Conservation (phyloP, 805 yeast species). For the Schwanniomyces pseudopolymorphus region DNA sequence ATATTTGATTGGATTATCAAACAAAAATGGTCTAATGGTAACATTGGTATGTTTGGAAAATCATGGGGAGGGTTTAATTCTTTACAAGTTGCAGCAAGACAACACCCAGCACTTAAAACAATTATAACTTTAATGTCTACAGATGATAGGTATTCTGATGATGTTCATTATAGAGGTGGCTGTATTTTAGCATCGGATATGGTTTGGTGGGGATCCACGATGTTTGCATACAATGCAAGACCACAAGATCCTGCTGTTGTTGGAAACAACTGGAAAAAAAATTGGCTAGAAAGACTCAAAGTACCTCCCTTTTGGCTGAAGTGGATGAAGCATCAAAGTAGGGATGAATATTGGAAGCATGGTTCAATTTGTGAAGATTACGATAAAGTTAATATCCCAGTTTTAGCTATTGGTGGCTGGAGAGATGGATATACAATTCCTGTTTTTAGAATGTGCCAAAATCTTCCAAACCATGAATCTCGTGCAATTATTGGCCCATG, state of each 20-base stretch:
- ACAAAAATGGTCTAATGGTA: conserved; percentile 47
- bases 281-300: conserved; percentile 40
- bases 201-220: conserved; percentile 53
- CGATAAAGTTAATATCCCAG: conserved; percentile 39
- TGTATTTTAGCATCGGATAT: conserved; percentile 44
- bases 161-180: conserved; percentile 51
- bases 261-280: conserved; percentile 41
- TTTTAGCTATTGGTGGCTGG: conserved; percentile 47
- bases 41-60: conserved; percentile 48
- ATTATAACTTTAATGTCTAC: conserved; percentile 47
- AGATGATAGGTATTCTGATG: conserved; percentile 48
- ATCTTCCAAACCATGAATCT: conserved; percentile 31
- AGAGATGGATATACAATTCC: conserved; percentile 48
- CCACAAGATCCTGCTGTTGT: conserved; percentile 44
- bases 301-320: conserved; percentile 39
- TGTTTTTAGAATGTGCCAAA: conserved; percentile 42
- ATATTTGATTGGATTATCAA: conserved; percentile 41
- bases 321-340: conserved; percentile 45
- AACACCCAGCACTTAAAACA: conserved; percentile 46
- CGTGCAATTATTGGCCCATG: conserved; percentile 45
- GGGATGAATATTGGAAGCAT: conserved; percentile 49
- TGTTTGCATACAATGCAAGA: conserved; percentile 44
- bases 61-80: conserved; percentile 53
- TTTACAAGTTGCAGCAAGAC: conserved; percentile 45
- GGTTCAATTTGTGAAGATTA: conserved; percentile 44